Evolutionary conservation across 495 filamentous ascomycete genomes (phyloP).

Genomic region (Viridothelium virens): DNA sequence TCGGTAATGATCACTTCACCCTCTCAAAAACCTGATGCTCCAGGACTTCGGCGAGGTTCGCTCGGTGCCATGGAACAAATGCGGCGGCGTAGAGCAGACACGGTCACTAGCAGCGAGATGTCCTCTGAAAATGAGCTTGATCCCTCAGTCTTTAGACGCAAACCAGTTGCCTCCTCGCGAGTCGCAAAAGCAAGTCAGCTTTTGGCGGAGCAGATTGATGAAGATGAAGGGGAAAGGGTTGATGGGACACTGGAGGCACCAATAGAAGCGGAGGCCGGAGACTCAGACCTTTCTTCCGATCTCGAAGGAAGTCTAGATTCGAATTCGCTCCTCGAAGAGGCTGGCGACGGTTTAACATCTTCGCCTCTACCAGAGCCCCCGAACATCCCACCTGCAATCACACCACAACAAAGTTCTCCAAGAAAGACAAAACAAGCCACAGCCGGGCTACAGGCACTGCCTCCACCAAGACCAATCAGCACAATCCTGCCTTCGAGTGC

Average conservation of each 20-base stretch:
- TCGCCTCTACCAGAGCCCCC: constrained; percentile 38
- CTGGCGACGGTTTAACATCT: constrained; percentile 34
- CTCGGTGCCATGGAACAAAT: constrained; percentile 66
- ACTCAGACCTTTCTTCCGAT: constrained; percentile 52
- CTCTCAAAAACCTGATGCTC: constrained; percentile 37
- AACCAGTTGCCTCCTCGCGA: constrained; percentile 47
- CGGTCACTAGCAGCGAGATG: constrained; percentile 83
- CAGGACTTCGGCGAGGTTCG: constrained; percentile 58
- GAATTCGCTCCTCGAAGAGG: constrained; percentile 48
- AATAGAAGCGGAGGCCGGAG: constrained; percentile 44
- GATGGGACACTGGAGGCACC: constrained; percentile 23
- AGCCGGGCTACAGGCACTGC: constrained; percentile 64
- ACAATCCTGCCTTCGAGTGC: constrained; percentile 72
- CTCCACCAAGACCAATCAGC: constrained; percentile 85
- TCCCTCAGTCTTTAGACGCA: constrained; percentile 54
- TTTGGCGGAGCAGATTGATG: constrained; percentile 40
- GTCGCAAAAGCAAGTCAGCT: constrained; percentile 43
- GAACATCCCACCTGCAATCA: constrained; percentile 28
- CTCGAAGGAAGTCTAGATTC: constrained; percentile 61
- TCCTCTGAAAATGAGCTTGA: constrained; percentile 86
- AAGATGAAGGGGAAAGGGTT: constrained; percentile 29
- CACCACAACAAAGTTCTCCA: constrained; percentile 41
- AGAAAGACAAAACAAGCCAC: constrained; percentile 54
- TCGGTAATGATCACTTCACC: constrained; percentile 38
- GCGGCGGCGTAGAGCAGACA: constrained; percentile 70